These are phyloP conservation scores for Gnaphalium uliginosum DNA, from an alignment of 129 eudicot genomes.

Conservation along the genomic window DNA sequence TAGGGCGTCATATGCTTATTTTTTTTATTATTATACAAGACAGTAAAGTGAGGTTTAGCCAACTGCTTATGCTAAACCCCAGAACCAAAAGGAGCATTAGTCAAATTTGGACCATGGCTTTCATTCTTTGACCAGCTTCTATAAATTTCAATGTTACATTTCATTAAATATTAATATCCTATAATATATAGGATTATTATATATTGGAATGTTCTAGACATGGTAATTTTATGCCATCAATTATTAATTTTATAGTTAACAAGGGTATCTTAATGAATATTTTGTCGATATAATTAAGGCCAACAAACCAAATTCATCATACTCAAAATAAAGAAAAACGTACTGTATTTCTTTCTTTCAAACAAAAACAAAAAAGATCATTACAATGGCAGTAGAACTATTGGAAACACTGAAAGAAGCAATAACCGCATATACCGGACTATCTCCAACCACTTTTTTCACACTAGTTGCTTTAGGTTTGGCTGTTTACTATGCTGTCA, in stretches of 20 bases:
- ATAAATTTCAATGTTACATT: too few relatives aligned
- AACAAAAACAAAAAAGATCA: not conserved
- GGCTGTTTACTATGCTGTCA: slow-evolving; percentile 55
- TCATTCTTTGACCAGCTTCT: too few relatives aligned
- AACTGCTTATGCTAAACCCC: too few relatives aligned
- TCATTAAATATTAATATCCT: too few relatives aligned
- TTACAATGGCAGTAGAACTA: slow-evolving; percentile 52
- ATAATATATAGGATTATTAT: too few relatives aligned
- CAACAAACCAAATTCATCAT: not conserved
- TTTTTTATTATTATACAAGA: too few relatives aligned
- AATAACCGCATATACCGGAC: slow-evolving; percentile 69
- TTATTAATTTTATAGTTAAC: not conserved
- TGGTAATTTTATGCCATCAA: not conserved
- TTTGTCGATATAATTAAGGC: slow-evolving; percentile 1
- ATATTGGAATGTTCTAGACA: not conserved
- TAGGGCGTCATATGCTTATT: too few relatives aligned
- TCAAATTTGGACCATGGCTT: too few relatives aligned
- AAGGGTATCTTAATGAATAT: not conserved
- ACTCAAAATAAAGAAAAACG: too few relatives aligned
- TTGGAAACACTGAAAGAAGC: slow-evolving; percentile 65
- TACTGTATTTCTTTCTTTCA: not conserved
- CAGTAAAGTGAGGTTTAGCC: too few relatives aligned
- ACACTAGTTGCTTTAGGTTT: slow-evolving; percentile 58
- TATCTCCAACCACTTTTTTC: slow-evolving; percentile 67
- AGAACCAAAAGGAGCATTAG: too few relatives aligned